phyloP scores from a whole-genome alignment of 2,329 filamentous ascomycete genomes.

The Pestalotiopsis sp. region DNA sequence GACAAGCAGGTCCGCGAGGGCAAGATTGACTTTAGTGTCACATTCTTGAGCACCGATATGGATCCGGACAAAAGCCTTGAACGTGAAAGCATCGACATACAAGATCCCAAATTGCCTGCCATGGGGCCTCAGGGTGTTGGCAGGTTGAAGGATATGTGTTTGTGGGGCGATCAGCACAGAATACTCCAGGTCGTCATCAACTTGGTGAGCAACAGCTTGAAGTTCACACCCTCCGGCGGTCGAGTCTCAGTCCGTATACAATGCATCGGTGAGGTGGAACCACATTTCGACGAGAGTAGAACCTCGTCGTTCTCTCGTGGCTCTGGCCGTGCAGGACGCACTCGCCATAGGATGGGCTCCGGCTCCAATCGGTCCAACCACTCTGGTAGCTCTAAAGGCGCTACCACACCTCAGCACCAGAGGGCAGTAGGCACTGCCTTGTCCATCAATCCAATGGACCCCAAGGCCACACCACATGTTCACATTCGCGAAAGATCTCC shows the following conservation, averaged over 20 bases:
- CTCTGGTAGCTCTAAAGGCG: conserved; percentile 48
- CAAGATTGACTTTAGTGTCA: conserved; percentile 70
- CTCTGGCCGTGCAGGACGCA: conserved; percentile 41
- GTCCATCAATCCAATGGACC: conserved; percentile 63
- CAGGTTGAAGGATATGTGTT: conserved; percentile 77
- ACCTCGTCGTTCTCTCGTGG: conserved; percentile 52
- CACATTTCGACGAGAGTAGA: conserved; percentile 44
- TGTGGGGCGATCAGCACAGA: conserved; percentile 91
- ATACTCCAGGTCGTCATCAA: conserved; percentile 95
- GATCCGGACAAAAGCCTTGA: conserved; percentile 33
- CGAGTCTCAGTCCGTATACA: conserved; percentile 75
- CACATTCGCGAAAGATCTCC: conserved; percentile 55
- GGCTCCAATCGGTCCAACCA: conserved; percentile 52
- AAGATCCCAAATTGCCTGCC: conserved; percentile 46
- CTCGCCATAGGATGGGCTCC: conserved; percentile 46
- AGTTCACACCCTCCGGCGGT: conserved; percentile 81
- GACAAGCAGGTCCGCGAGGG: conserved; percentile 85
- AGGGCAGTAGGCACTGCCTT: conserved; percentile 53
- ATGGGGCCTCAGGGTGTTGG: conserved; percentile 66
- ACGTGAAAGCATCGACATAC: conserved; percentile 29
- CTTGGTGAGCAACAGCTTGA: conserved; percentile 86
- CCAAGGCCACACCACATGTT: conserved; percentile 49
- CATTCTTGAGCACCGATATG: conserved; percentile 61
- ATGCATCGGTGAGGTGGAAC: conserved; percentile 64
- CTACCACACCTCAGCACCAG: conserved; percentile 27